Evolutionary conservation across 2,329 filamentous ascomycete species (phyloP).

Genomic region (Colletotrichum nymphaeae): DNA sequence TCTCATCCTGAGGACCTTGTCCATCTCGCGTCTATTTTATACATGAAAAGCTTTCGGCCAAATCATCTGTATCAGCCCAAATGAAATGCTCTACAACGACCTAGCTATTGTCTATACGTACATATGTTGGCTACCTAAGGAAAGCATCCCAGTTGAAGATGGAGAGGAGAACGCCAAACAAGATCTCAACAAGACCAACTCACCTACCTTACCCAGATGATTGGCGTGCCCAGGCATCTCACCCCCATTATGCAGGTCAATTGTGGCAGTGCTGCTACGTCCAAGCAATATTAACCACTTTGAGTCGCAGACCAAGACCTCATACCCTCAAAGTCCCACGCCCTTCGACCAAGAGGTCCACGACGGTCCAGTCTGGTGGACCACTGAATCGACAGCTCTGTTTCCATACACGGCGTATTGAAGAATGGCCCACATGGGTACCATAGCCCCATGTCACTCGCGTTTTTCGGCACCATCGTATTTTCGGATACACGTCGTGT

Average conservation of each 20-base stretch:
- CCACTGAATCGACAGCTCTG: not conserved
- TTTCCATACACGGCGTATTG: not conserved
- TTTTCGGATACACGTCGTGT: constrained; percentile 9
- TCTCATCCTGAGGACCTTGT: too few species aligned
- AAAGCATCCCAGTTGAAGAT: not conserved
- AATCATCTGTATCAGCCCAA: not conserved
- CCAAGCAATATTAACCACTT: constrained; percentile 15
- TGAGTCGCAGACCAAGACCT: not conserved
- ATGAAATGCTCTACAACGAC: not conserved
- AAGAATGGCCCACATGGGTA: not conserved
- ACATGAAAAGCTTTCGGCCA: not conserved
- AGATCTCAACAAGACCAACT: not conserved
- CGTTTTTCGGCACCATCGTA: not conserved
- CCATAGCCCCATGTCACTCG: not conserved
- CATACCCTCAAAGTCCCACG: not conserved
- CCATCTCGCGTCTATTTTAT: not conserved
- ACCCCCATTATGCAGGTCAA: constrained; percentile 17
- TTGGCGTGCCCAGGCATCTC: not conserved
- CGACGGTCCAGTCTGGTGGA: not conserved
- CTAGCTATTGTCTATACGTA: too few species aligned
- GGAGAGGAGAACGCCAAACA: not conserved
- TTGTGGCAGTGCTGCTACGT: constrained; percentile 25
- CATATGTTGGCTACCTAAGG: too few species aligned
- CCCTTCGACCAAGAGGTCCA: not conserved
- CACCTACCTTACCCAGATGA: not conserved